Evolutionary conservation across 225 moss, liverwort and hornwort species (phyloP), one percentile per base, ranked within the genome.

Genomic region (Marchantia polymorpha): DNA sequence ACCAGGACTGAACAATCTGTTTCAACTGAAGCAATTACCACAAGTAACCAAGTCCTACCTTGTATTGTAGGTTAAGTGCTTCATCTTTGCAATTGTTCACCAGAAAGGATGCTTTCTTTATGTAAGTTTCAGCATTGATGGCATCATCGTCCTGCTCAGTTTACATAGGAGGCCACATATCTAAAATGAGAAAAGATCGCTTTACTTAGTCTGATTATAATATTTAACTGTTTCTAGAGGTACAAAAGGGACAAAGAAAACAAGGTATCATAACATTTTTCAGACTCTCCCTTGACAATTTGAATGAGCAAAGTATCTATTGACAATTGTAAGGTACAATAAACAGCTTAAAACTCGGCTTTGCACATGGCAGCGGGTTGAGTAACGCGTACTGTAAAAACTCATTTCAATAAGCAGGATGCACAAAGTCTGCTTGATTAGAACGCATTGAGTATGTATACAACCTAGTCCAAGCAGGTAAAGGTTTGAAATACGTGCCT

Each of bases 51-150:
- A 72, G 72, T 66, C 78, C 56, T 71, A 96, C 97, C 93, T 99
- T 99, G 86, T 94, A 99, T 76, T 94, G 94, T 55, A 99, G 79
- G 88, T 92, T 94, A 63, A 99, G 87, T 0, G 94, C 97, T 88
- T 99, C 94, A 64, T 99, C 97, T 84, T 93, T 99, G 84, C 94
- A 94, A 61, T 87, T 99, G 78, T 92, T 94, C 13, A 99, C 97
- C 83, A 99, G 83, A 84, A 99, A 99, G 12, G 97, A 99, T 55
- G 97, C 97, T 83, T 99, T 99, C 86, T 99, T 99, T 74, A 99
- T 99, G 75, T 93, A 99, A 51, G 92, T 87, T 87, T 99, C 97
- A 30, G 97, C 94, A 84, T 99, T 94, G 75, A 94, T 87, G 58
- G 94, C 97, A 85, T 99, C 97, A 87, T 94, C 97, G 83, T 99